A percentile compares a stretch with the other conserved stretches of the same genome.
Evolutionary conservation across 805 yeast species (phyloP).

Genomic region (Wickerhamomyces ciferrii): DNA sequence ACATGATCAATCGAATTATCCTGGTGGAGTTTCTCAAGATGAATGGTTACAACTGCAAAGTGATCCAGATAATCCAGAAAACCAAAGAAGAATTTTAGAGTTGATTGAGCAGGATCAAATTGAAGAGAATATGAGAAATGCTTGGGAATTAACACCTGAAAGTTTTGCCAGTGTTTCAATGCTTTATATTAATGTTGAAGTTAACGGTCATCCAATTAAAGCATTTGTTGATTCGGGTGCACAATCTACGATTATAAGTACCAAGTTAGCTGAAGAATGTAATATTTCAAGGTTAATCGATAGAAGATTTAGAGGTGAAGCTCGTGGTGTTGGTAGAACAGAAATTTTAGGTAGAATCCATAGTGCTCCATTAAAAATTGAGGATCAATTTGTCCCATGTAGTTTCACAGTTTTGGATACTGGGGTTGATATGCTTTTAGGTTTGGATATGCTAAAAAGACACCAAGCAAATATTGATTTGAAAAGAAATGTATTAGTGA

Average conservation of each 20-base stretch:
- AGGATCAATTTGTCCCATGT: constrained; percentile 57
- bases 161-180: constrained; percentile 76
- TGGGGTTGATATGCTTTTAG: constrained; percentile 70
- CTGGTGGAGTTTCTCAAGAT: constrained; percentile 31
- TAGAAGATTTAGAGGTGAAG: constrained; percentile 72
- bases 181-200: constrained; percentile 74
- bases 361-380: constrained; percentile 80
- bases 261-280: constrained; percentile 67
- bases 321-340: constrained; percentile 85
- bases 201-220: constrained; percentile 76
- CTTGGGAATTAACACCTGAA: constrained; percentile 88
- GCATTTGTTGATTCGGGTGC: constrained; percentile 99
- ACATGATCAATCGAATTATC: constrained; percentile 19
- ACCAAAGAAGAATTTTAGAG: constrained; percentile 61
- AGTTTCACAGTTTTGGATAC: constrained; percentile 71
- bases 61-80: constrained; percentile 68
- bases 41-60: constrained; percentile 50
- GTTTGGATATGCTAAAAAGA: constrained; percentile 87
- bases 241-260: constrained; percentile 79
- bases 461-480: constrained; percentile 83
- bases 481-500: constrained; percentile 52
- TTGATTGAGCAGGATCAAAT: constrained; percentile 65
- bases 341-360: constrained; percentile 81
- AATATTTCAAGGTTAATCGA: constrained; percentile 74
- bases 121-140: constrained; percentile 73